Conservation (phyloP, 2,329 filamentous ascomycete genomes). For the Dissoconium aciculare region DNA sequence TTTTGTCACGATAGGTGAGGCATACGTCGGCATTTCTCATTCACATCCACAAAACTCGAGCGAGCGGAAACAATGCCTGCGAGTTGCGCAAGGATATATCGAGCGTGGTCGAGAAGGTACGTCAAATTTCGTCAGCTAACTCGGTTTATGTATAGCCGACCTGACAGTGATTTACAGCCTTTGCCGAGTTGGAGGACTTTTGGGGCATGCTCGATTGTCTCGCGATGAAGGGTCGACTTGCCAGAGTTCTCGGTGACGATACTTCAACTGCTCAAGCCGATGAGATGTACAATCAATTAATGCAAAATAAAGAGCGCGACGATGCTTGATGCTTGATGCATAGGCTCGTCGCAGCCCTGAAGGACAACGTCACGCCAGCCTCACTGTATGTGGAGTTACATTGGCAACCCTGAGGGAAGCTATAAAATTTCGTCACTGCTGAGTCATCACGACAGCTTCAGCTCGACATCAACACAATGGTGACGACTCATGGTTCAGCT, state of each 20-base stretch:
- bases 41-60: conserved; percentile 3
- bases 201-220: conserved; percentile 62
- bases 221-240: conserved; percentile 67
- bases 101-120: conserved; percentile 23
- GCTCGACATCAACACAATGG: no score
- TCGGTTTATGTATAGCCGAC: not conserved
- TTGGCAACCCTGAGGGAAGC: no score
- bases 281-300: conserved; percentile 13
- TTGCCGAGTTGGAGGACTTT: conserved; percentile 51
- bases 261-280: conserved; percentile 11
- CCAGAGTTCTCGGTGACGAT: conserved; percentile 51
- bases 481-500: no score
- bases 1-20: conserved; percentile 59
- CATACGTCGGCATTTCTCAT: conserved; percentile 49
- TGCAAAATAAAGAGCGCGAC: conserved; percentile 2
- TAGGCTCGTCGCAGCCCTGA: no score
- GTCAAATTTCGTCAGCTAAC: conserved; percentile 7
- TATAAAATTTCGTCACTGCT: no score
- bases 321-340: no score
- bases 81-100: conserved; percentile 16
- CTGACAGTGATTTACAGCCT: conserved; percentile 32
- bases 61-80: conserved; percentile 17
- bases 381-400: no score
- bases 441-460: no score
- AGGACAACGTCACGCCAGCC: no score